phyloP scores from a whole-genome alignment of 768 basidiomycete genomes.

The Xerocomus spinulosus region DNA sequence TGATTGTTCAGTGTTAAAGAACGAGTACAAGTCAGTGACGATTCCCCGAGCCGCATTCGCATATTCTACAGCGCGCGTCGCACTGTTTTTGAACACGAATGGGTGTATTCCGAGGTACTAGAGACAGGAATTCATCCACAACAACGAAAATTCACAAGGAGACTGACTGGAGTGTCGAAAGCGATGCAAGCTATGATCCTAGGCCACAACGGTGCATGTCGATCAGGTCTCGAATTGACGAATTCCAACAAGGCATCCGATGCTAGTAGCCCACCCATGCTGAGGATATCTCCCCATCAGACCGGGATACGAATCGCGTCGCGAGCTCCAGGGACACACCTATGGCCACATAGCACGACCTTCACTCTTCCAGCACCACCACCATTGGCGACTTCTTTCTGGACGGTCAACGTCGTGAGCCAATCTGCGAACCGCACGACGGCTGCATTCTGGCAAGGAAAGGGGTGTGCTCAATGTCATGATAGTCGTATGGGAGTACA shows the following conservation, averaged over 20 bases:
- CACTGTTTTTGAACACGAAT: slow-evolving; percentile 76
- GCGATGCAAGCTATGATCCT: slow-evolving; percentile 79
- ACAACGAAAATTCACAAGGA: background rate
- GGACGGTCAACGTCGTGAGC: slow-evolving; percentile 85
- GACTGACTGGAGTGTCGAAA: slow-evolving; percentile 84
- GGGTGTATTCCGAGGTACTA: slow-evolving; percentile 90
- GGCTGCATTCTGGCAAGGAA: slow-evolving; percentile 57
- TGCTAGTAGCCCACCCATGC: slow-evolving; percentile 90
- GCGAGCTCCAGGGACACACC: slow-evolving; percentile 38
- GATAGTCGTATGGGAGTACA: slow-evolving; percentile 22
- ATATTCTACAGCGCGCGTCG: slow-evolving; percentile 69
- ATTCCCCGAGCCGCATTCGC: slow-evolving; percentile 61
- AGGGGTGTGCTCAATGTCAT: background rate
- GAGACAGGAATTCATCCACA: slow-evolving; percentile 1
- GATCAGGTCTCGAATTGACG: slow-evolving; percentile 58
- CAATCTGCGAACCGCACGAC: slow-evolving; percentile 87
- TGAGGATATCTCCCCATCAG: slow-evolving; percentile 27
- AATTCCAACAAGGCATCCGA: slow-evolving; percentile 82
- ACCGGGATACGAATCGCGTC: background rate
- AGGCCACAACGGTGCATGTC: slow-evolving; percentile 75
- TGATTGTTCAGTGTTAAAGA: slow-evolving; percentile 43
- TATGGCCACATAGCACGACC: slow-evolving; percentile 87
- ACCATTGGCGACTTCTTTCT: slow-evolving; percentile 73
- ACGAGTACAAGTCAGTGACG: slow-evolving; percentile 55
- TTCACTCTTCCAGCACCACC: slow-evolving; percentile 70